A percentile compares a stretch with the other conserved stretches of the same genome.
These are phyloP conservation scores for Trichothecium sympodiale DNA, from an alignment of 2,329 filamentous ascomycete genomes.

Conservation along the genomic window DNA sequence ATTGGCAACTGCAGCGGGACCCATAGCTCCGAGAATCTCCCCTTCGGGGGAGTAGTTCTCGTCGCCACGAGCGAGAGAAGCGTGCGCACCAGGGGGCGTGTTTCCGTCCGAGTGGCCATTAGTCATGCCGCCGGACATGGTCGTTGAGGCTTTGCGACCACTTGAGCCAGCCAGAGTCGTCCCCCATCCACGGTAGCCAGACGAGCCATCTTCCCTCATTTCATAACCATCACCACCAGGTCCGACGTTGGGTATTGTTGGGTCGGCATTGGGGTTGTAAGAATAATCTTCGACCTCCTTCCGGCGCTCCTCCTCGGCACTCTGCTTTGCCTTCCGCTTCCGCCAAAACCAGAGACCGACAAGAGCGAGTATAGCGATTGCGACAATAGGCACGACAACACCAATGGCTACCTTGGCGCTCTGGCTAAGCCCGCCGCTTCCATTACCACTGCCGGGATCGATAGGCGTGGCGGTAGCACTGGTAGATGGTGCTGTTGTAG, in stretches of 20 bases:
- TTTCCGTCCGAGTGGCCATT: constrained; percentile 62
- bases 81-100: constrained; percentile 54
- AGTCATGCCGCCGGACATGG: constrained; percentile 66
- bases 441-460: constrained; percentile 13
- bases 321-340: constrained; percentile 75
- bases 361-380: constrained; percentile 69
- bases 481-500: constrained; percentile 7
- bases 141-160: constrained; percentile 78
- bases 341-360: constrained; percentile 77
- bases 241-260: constrained; percentile 51
- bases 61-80: constrained; percentile 58
- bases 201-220: constrained; percentile 65
- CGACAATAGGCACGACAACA: constrained; percentile 86
- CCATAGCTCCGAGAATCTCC: constrained; percentile 75
- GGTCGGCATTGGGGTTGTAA: constrained; percentile 95
- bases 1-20: constrained; percentile 57
- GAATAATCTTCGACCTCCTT: constrained; percentile 97
- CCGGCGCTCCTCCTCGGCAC: constrained; percentile 74
- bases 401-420: constrained; percentile 77
- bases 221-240: constrained; percentile 46
- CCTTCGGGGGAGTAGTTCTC: constrained; percentile 58
- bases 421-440: constrained; percentile 38
- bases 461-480: constrained; percentile 17
- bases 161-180: constrained; percentile 61
- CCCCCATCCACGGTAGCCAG: constrained; percentile 92